Conservation (phyloP, 495 filamentous ascomycete species). For the Immersiella caudata region DNA sequence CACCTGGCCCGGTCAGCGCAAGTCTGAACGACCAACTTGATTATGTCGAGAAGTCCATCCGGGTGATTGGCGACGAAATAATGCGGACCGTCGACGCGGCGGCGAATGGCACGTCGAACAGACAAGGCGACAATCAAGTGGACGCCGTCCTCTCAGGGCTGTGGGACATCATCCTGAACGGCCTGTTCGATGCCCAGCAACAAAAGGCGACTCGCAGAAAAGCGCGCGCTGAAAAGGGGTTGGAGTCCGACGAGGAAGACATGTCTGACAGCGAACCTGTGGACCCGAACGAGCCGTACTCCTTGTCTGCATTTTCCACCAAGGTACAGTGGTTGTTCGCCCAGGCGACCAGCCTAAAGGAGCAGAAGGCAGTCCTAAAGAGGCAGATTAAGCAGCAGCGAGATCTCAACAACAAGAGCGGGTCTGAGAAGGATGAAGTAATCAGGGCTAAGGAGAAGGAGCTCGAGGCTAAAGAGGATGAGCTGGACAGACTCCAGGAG, state of each 20-base stretch:
- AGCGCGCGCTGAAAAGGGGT: slow-evolving; percentile 46
- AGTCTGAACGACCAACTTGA: slow-evolving; percentile 44
- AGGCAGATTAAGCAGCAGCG: slow-evolving; percentile 92
- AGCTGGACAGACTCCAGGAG: slow-evolving; percentile 55
- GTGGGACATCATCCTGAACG: slow-evolving; percentile 71
- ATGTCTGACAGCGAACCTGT: slow-evolving; percentile 53
- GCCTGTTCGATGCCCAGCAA: slow-evolving; percentile 60
- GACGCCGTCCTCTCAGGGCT: slow-evolving; percentile 66
- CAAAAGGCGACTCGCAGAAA: slow-evolving; percentile 55
- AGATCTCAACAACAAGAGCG: slow-evolving; percentile 73
- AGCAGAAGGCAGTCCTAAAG: slow-evolving; percentile 81
- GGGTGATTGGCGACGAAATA: slow-evolving; percentile 38
- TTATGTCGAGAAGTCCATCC: slow-evolving; percentile 43
- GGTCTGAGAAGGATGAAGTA: slow-evolving; percentile 62
- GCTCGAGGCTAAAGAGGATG: slow-evolving; percentile 50
- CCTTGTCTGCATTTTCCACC: slow-evolving; percentile 66
- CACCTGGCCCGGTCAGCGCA: slow-evolving; percentile 30
- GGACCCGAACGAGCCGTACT: slow-evolving; percentile 61
- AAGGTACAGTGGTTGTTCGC: slow-evolving; percentile 77
- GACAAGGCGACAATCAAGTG: slow-evolving; percentile 54
- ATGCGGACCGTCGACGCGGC: slow-evolving; percentile 34
- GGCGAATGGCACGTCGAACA: slow-evolving; percentile 30
- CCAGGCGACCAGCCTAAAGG: slow-evolving; percentile 65
- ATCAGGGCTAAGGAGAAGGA: slow-evolving; percentile 45
- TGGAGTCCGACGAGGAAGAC: slow-evolving; percentile 50